Conservation (phyloP, 805 yeast genomes). For the Nakazawaea wyomingensis region DNA sequence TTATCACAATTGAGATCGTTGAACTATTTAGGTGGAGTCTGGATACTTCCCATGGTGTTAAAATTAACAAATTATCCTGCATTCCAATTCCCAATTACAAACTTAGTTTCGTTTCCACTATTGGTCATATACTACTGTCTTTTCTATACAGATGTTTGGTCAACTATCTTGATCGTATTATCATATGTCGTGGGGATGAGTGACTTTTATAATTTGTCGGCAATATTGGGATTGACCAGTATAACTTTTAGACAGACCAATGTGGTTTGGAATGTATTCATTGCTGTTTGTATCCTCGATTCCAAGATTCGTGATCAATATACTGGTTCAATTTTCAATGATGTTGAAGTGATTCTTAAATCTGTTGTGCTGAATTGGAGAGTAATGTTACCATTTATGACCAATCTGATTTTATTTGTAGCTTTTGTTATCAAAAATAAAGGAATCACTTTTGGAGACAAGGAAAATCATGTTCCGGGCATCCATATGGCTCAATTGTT, state of each 20-base stretch:
- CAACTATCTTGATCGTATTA: conserved; percentile 60
- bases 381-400: conserved; percentile 41
- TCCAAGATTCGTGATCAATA: conserved; percentile 35
- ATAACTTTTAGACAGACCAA: conserved; percentile 87
- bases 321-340: conserved; percentile 26
- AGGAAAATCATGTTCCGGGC: conserved; percentile 70
- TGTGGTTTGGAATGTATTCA: conserved; percentile 74
- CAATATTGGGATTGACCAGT: conserved; percentile 54
- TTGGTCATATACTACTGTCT: conserved; percentile 67
- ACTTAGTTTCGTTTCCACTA: conserved; percentile 51
- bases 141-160: conserved; percentile 94
- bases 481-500: conserved; percentile 77
- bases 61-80: not conserved
- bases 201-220: conserved; percentile 35
- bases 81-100: conserved; percentile 22
- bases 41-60: conserved; percentile 42
- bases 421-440: conserved; percentile 53
- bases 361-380: conserved; percentile 28
- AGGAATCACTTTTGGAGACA: conserved; percentile 90
- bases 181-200: conserved; percentile 44
- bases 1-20: conserved; percentile 43
- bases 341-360: conserved; percentile 18
- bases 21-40: conserved; percentile 62
- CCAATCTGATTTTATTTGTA: conserved; percentile 49
- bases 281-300: conserved; percentile 51